A percentile compares a stretch with the other conserved stretches of the same genome.
Evolutionary conservation across 2,329 filamentous ascomycete genomes (phyloP).

Genomic region (Scolecobasidium constrictum): DNA sequence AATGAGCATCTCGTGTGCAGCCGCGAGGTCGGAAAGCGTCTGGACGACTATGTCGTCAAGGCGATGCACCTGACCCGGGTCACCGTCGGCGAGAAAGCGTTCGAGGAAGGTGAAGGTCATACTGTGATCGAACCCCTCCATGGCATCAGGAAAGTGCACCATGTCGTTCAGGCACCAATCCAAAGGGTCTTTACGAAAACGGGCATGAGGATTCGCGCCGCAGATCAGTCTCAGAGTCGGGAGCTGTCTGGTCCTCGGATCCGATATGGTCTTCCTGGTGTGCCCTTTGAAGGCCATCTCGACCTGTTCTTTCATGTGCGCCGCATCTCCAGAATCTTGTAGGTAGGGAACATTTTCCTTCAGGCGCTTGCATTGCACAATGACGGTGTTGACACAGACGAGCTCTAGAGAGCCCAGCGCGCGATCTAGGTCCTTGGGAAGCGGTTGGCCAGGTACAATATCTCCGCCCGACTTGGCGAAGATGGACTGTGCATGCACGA

Average conservation of each 20-base stretch:
- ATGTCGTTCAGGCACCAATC: not conserved
- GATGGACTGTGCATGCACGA: not conserved
- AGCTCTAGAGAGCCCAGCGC: not conserved
- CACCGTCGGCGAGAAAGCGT: not conserved
- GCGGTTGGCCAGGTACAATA: not conserved
- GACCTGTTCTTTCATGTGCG: too few relatives aligned
- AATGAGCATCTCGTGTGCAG: conserved; percentile 12
- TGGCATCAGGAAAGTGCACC: not conserved
- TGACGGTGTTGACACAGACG: not conserved
- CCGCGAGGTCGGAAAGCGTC: conserved; percentile 12
- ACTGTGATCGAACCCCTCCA: not conserved
- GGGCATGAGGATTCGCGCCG: not conserved
- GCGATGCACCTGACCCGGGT: not conserved
- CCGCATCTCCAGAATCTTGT: too few relatives aligned
- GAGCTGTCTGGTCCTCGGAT: too few relatives aligned
- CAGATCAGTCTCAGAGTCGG: too few relatives aligned
- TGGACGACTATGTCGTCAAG: not conserved
- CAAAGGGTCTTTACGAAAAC: not conserved
- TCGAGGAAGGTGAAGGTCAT: not conserved
- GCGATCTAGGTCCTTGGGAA: not conserved
- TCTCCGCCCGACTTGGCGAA: not conserved
- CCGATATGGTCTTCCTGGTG: too few relatives aligned
- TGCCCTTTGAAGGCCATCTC: too few relatives aligned
- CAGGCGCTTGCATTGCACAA: not conserved
- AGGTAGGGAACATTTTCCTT: too few relatives aligned